These are phyloP conservation scores for Neurospora sp. DNA, from an alignment of 495 filamentous ascomycete species.

Conservation along the genomic window DNA sequence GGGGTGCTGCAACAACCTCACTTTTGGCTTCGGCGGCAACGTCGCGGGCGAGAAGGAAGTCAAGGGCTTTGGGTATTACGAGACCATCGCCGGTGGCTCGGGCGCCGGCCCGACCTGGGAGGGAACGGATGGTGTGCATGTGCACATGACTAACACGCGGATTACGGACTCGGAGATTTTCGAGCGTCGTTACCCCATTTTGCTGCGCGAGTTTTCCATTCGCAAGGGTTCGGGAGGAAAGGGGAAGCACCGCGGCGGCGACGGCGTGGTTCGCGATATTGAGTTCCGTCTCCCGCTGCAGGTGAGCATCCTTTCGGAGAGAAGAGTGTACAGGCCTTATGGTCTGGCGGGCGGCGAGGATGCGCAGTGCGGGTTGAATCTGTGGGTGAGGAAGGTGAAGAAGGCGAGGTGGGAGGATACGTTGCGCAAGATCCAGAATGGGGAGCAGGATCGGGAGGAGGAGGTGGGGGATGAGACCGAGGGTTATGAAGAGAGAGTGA, in stretches of 20 bases:
- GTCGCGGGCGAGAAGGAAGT: slow-evolving; percentile 49
- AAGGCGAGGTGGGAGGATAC: slow-evolving; percentile 37
- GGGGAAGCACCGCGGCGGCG: slow-evolving; percentile 72
- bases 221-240: slow-evolving; percentile 57
- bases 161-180: slow-evolving; percentile 97
- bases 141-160: slow-evolving; percentile 98
- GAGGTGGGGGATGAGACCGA: slow-evolving; percentile 26
- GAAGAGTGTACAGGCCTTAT: slow-evolving; percentile 80
- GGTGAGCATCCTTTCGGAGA: slow-evolving; percentile 79
- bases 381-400: slow-evolving; percentile 68
- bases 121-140: slow-evolving; percentile 83
- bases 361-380: slow-evolving; percentile 68
- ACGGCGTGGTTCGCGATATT: slow-evolving; percentile 88
- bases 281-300: slow-evolving; percentile 88
- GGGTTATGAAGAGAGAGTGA: slow-evolving; percentile 49
- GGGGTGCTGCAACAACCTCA: slow-evolving; percentile 88
- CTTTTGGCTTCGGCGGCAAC: slow-evolving; percentile 75
- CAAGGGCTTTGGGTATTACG: slow-evolving; percentile 91
- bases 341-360: slow-evolving; percentile 82
- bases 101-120: slow-evolving; percentile 84
- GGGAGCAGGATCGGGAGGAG: slow-evolving; percentile 21
- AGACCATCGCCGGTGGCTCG: slow-evolving; percentile 88
- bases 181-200: slow-evolving; percentile 82
- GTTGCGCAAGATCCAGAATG: slow-evolving; percentile 19
- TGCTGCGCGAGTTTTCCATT: slow-evolving; percentile 75